phyloP scores from a whole-genome alignment of 2,329 filamentous ascomycete genomes.

The Calycina herbarum region DNA sequence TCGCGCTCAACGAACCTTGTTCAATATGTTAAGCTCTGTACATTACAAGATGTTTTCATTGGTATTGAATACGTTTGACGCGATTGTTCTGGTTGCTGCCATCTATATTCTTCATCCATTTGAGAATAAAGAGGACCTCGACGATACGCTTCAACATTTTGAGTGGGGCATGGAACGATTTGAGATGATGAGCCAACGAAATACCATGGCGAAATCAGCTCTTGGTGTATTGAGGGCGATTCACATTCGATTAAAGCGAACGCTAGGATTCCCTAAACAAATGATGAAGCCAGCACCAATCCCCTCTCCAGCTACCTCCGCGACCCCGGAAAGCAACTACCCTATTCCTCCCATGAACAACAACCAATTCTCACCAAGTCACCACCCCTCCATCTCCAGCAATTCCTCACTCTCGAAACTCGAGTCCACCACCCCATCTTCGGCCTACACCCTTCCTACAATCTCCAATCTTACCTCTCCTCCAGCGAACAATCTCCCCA shows the following conservation, averaged over 20 bases:
- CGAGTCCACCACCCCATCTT: constrained; percentile 10
- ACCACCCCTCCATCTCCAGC: constrained; percentile 21
- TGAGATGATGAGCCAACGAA: constrained; percentile 54
- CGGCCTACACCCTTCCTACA: constrained; percentile 30
- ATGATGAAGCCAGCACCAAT: background rate
- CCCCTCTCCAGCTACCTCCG: constrained; percentile 9
- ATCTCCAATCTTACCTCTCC: constrained; percentile 32
- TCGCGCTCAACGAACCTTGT: constrained; percentile 54
- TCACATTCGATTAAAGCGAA: constrained; percentile 52
- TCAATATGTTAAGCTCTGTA: constrained; percentile 47
- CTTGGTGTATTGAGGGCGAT: constrained; percentile 57
- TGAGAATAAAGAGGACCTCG: constrained; percentile 51
- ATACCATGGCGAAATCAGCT: constrained; percentile 54
- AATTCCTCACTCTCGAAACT: constrained; percentile 16
- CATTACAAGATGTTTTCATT: constrained; percentile 56
- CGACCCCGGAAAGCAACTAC: constrained; percentile 13
- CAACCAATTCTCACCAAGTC: constrained; percentile 7
- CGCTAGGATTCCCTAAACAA: constrained; percentile 26
- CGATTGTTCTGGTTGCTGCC: constrained; percentile 59
- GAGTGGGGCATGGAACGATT: constrained; percentile 61
- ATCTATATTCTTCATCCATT: constrained; percentile 61
- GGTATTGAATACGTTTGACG: constrained; percentile 65
- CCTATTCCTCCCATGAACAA: constrained; percentile 4
- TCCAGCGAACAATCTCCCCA: constrained; percentile 1
- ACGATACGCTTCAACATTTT: constrained; percentile 54